Evolutionary conservation across 495 filamentous ascomycete genomes (phyloP), one percentile per base, ranked within the genome.

Genomic region (Penicillium samsonianum): DNA sequence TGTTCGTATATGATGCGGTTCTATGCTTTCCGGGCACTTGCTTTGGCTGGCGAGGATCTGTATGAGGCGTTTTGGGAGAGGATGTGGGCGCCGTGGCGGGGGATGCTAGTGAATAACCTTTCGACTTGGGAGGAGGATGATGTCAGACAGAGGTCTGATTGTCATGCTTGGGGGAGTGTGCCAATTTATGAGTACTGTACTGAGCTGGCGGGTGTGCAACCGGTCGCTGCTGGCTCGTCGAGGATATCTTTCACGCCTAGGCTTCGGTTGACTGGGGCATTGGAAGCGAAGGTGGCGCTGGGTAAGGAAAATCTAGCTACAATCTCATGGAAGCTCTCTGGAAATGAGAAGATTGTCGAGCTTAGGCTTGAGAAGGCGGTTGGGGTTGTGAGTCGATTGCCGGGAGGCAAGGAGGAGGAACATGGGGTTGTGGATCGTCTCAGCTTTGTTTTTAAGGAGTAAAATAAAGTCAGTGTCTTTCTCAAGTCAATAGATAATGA

Each of bases 161-260:
- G 74, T 17, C 74, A 77, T 63, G 74, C 72, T 1, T 77, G 74
- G 74, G 71, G 73, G 2, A 74, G 72, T 52, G 74, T 73, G 14
- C 73, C 74, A 9, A 62, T 77, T 11, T 77, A 74, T 56, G 74
- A 77, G 41, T 74, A 64, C 49, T 73, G 69, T 9, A 69, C 69
- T 10, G 72, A 75, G 55, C 28, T 77, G 9, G 69, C 69, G 1
- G 71, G 70, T 8, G 47, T 77, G 40, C 56, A 26, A 1, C 69
- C 67, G 1, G 25, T 69, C 1, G 57, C 57, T 0, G 47, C 67
- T 4, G 71, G 70, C 14, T 68, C 48, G 4, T 47, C 57, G 7
- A 71, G 67, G 26, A 53, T 73, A 28, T 50, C 55, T 1, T 74
- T 74, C 28, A 70, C 63, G 51, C 73, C 73, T 4, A 57, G 73